Percentiles rank a stretch among this genome's conserved stretches.
These are phyloP conservation scores for Diaporthe vexans DNA, from an alignment of 2,329 filamentous ascomycete genomes.

Conservation along the genomic window DNA sequence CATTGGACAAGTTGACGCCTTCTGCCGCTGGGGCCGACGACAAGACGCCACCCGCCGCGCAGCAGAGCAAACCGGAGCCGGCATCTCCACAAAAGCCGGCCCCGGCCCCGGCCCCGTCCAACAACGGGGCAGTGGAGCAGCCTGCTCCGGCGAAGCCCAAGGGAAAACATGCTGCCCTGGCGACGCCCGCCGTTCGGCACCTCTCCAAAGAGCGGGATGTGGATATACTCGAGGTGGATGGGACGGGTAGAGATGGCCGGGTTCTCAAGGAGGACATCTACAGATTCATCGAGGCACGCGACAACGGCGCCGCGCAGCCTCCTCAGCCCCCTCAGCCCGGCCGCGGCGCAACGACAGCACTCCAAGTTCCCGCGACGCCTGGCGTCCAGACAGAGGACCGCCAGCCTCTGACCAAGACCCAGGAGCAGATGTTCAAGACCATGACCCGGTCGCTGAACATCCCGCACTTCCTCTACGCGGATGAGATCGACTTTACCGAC, in stretches of 20 bases:
- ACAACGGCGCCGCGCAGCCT: constrained; percentile 51
- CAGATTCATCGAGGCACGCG: constrained; percentile 72
- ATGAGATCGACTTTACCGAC: constrained; percentile 86
- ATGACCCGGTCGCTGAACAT: constrained; percentile 95
- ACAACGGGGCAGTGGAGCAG: constrained; percentile 24
- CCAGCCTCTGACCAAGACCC: constrained; percentile 80
- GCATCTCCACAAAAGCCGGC: constrained; percentile 47
- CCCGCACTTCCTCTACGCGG: constrained; percentile 95
- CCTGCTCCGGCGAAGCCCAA: constrained; percentile 52
- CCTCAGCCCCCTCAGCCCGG: constrained; percentile 17
- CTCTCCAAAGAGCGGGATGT: constrained; percentile 84
- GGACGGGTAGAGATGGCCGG: constrained; percentile 90
- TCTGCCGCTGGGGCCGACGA: constrained; percentile 42
- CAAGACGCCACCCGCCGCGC: constrained; percentile 7
- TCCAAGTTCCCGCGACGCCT: constrained; percentile 48
- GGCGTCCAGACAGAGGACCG: constrained; percentile 76
- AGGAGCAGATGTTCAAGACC: constrained; percentile 95
- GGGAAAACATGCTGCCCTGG: constrained; percentile 80
- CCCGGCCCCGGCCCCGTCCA: constrained; percentile 23
- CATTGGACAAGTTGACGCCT: constrained; percentile 58
- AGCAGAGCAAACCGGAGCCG: constrained; percentile 43
- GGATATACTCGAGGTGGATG: constrained; percentile 82
- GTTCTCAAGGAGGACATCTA: constrained; percentile 94
- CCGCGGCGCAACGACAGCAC: constrained; percentile 35
- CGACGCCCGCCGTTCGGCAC: constrained; percentile 93